Conservation (phyloP, 164 flowering plant genomes). For the Dillenia turbinata region DNA sequence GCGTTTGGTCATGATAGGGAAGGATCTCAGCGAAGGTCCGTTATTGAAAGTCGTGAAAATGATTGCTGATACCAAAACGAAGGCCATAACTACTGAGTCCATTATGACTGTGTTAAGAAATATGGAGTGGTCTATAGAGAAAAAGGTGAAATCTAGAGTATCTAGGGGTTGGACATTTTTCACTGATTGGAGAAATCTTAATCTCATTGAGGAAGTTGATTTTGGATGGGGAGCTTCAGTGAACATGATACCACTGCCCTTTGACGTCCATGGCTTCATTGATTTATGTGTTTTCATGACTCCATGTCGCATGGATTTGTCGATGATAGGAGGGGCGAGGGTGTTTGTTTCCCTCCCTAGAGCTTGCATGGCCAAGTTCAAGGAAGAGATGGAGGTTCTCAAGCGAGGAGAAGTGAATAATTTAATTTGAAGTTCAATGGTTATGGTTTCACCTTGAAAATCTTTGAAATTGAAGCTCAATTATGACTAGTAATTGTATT, state of each 20-base stretch:
- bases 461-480: too few relatives aligned
- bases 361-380: conserved; percentile 30
- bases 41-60: conserved; percentile 13
- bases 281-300: conserved; percentile 26
- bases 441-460: too few relatives aligned
- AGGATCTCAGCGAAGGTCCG: conserved; percentile 17
- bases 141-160: background rate
- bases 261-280: conserved; percentile 15
- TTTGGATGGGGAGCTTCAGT: conserved; percentile 26
- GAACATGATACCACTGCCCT: conserved; percentile 22
- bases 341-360: conserved; percentile 26
- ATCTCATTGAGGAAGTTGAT: conserved; percentile 23
- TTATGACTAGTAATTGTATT: too few relatives aligned
- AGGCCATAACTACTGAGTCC: conserved; percentile 3
- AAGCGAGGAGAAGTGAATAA: background rate
- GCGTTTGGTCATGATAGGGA: conserved; percentile 8
- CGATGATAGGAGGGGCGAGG: conserved; percentile 27
- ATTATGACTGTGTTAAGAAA: conserved; percentile 5
- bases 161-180: background rate
- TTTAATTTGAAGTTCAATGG: too few relatives aligned
- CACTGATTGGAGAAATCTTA: conserved; percentile 32
- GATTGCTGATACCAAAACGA: conserved; percentile 25
- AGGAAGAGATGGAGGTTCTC: conserved; percentile 31
- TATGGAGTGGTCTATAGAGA: conserved; percentile 10
- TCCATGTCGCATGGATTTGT: conserved; percentile 15